These are phyloP conservation scores for Rubia yunnanensis DNA, from an alignment of 257 asterid species.

Conservation along the genomic window DNA sequence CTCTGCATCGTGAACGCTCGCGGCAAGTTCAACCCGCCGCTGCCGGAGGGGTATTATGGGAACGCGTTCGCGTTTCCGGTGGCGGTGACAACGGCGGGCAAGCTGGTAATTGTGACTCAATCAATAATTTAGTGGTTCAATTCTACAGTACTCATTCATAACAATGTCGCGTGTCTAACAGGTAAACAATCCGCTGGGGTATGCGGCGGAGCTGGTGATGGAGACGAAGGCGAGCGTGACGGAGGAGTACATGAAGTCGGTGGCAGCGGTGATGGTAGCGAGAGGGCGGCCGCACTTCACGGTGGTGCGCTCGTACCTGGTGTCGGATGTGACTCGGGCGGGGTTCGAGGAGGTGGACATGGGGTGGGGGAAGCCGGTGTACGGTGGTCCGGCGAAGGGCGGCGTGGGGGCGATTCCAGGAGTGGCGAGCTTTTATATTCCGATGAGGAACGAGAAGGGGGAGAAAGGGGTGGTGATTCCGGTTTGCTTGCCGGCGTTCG, in stretches of 20 bases:
- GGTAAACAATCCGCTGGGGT: constrained; percentile 21
- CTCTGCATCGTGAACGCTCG: constrained; percentile 22
- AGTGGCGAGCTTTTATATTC: constrained; percentile 34
- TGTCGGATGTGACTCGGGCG: constrained; percentile 38
- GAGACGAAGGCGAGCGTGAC: constrained; percentile 19
- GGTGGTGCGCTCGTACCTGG: constrained; percentile 27
- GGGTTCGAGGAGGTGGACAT: constrained; percentile 49
- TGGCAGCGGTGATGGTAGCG: constrained; percentile 27
- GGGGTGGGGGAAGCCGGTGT: constrained; percentile 58
- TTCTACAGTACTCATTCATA: no score
- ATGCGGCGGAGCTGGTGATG: constrained; percentile 24
- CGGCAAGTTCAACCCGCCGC: constrained; percentile 9
- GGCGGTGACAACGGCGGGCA: constrained; percentile 23
- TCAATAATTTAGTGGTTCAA: no score
- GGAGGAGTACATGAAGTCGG: constrained; percentile 28
- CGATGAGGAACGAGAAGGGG: constrained; percentile 35
- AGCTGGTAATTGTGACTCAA: no score
- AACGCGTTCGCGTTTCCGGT: constrained; percentile 28
- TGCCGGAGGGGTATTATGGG: constrained; percentile 31
- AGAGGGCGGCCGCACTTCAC: constrained; percentile 28
- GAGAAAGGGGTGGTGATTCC: constrained; percentile 51
- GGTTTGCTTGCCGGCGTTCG: constrained; percentile 34
- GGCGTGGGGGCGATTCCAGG: constrained; percentile 51
- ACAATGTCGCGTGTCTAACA: no score
- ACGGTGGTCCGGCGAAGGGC: constrained; percentile 51